Evolutionary conservation across 1,284 basidiomycete genomes (phyloP).

Genomic region (Gymnopus androsaceus): DNA sequence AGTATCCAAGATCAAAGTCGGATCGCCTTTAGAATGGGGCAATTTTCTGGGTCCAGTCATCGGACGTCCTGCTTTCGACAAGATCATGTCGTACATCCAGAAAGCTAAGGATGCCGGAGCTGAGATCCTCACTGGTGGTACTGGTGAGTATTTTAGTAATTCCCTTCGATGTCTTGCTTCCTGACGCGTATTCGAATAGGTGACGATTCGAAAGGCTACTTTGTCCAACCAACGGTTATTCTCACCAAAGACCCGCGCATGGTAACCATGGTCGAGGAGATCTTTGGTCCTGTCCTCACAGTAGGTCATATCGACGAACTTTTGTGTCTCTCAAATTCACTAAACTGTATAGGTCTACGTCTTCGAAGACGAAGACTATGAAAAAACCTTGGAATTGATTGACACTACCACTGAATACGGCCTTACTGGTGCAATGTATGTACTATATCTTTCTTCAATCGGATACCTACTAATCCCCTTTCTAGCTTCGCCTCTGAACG

Average conservation of each 20-base stretch:
- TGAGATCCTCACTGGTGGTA: slow-evolving; percentile 86
- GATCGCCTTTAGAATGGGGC: slow-evolving; percentile 74
- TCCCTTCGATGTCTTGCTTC: not conserved
- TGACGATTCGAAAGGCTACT: slow-evolving; percentile 93
- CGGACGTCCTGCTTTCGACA: slow-evolving; percentile 84
- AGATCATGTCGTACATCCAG: slow-evolving; percentile 82
- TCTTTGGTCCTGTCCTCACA: slow-evolving; percentile 96
- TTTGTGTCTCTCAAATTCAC: not conserved
- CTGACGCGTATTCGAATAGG: slow-evolving; percentile 38
- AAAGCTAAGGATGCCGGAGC: slow-evolving; percentile 90
- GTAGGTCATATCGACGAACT: slow-evolving; percentile 38
- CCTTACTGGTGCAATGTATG: slow-evolving; percentile 87
- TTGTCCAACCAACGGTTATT: slow-evolving; percentile 93
- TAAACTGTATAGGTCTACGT: slow-evolving; percentile 65
- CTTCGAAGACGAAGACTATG: slow-evolving; percentile 82
- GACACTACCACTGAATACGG: slow-evolving; percentile 89
- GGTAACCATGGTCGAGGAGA: slow-evolving; percentile 92
- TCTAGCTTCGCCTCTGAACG: slow-evolving; percentile 82
- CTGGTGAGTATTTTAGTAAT: slow-evolving; percentile 44
- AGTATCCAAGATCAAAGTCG: slow-evolving; percentile 84
- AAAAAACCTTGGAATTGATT: slow-evolving; percentile 85
- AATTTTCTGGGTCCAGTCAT: slow-evolving; percentile 98
- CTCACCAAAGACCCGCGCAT: slow-evolving; percentile 90
- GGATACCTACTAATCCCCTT: slow-evolving; percentile 9
- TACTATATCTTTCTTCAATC: slow-evolving; percentile 18